Percentiles rank a stretch among this genome's conserved stretches.
phyloP scores from a whole-genome alignment of 257 asterid species.

The Fraxinus americana region DNA sequence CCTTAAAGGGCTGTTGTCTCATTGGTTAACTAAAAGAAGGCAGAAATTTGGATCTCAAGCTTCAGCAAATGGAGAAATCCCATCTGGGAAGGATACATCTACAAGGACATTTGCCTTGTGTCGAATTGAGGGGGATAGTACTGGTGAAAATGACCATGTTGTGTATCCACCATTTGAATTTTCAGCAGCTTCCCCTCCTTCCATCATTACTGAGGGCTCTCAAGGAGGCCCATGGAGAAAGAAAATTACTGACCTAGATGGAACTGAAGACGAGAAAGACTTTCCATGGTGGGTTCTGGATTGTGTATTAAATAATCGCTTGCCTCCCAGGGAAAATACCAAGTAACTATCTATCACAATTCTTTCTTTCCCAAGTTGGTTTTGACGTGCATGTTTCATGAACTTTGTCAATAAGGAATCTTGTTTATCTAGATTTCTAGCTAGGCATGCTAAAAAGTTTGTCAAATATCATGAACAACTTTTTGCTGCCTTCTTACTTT shows the following conservation, averaged over 20 bases:
- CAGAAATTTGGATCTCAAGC: constrained; percentile 75
- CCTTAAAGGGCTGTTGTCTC: constrained; percentile 89
- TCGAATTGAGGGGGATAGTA: constrained; percentile 73
- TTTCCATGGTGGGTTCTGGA: constrained; percentile 96
- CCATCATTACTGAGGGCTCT: constrained; percentile 89
- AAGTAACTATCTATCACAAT: constrained; percentile 56
- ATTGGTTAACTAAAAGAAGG: constrained; percentile 84
- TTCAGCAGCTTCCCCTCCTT: constrained; percentile 81
- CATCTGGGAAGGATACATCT: constrained; percentile 72
- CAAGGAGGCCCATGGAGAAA: constrained; percentile 98
- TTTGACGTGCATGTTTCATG: constrained; percentile 18
- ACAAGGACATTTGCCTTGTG: constrained; percentile 59
- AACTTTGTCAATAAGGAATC: constrained; percentile 5
- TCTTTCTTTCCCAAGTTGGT: constrained; percentile 16
- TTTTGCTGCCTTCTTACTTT: constrained; percentile 19
- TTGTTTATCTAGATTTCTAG: neutral
- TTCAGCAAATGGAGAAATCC: constrained; percentile 68
- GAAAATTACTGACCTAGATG: constrained; percentile 85
- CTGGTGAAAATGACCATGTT: constrained; percentile 72
- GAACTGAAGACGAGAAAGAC: constrained; percentile 94
- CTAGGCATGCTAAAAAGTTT: constrained; percentile 7
- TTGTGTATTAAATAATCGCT: constrained; percentile 91
- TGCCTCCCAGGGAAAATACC: constrained; percentile 96
- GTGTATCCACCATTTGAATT: constrained; percentile 91
- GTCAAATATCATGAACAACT: constrained; percentile 5